A percentile compares a stretch with the other conserved stretches of the same genome.
These are phyloP conservation scores for Acacia concinna DNA, from an alignment of 331 rosid genomes.

Conservation along the genomic window DNA sequence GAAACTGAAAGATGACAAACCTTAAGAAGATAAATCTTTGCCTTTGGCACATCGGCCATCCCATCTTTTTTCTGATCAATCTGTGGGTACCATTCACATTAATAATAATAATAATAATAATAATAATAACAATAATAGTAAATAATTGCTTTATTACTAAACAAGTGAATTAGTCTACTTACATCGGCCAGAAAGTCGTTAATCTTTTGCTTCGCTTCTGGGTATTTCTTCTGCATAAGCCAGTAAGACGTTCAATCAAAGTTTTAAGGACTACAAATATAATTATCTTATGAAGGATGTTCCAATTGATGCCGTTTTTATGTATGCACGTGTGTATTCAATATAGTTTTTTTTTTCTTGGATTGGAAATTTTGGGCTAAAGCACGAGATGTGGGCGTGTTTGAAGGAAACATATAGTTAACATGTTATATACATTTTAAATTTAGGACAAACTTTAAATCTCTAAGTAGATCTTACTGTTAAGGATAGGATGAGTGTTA, in stretches of 20 bases:
- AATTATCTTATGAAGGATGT: not conserved
- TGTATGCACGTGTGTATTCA: not conserved
- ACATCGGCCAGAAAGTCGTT: not conserved
- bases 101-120: not conserved
- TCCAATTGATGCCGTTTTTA: not conserved
- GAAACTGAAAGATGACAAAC: not conserved
- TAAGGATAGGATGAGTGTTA: too few relatives aligned
- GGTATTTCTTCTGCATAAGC: not conserved
- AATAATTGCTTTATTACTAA: too few relatives aligned
- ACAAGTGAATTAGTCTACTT: not conserved
- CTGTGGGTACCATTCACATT: not conserved
- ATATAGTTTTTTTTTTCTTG: not conserved
- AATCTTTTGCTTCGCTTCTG: not conserved
- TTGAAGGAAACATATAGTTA: too few relatives aligned
- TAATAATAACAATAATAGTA: not conserved
- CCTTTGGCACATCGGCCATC: not conserved
- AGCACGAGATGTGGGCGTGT: too few relatives aligned
- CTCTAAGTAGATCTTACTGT: too few relatives aligned
- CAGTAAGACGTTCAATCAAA: not conserved
- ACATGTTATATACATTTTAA: too few relatives aligned
- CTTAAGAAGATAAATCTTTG: not conserved
- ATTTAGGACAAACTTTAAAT: too few relatives aligned
- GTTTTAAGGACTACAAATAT: not conserved
- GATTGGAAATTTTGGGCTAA: not conserved
- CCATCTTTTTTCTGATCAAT: not conserved